These are phyloP conservation scores for Caryopteris hybrid DNA, from an alignment of 305 asterid genomes.

Conservation along the genomic window DNA sequence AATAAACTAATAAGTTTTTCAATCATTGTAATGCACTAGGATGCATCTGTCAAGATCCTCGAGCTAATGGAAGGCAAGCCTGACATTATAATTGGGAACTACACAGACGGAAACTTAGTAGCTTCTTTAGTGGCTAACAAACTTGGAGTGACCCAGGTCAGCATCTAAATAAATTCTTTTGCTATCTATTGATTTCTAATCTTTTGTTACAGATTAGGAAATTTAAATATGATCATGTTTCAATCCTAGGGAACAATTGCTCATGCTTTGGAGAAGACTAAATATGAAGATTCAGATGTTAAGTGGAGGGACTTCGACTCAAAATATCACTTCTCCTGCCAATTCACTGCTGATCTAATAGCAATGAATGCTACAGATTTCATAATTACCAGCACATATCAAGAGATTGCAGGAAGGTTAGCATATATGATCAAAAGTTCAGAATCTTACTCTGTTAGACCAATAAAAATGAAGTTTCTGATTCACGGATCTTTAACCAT, in stretches of 20 bases:
- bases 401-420: conserved; percentile 84
- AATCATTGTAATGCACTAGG: conserved; percentile 33
- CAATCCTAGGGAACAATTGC: conserved; percentile 64
- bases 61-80: conserved; percentile 71
- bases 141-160: conserved; percentile 68
- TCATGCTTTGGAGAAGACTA: conserved; percentile 78
- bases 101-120: conserved; percentile 72
- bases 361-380: conserved; percentile 79
- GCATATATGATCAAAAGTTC: not conserved
- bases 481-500: conserved; percentile 16
- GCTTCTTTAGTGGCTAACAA: conserved; percentile 63
- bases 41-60: conserved; percentile 56
- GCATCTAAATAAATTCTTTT: not conserved
- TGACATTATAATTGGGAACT: conserved; percentile 70
- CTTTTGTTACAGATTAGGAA: not conserved
- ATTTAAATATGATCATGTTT: conserved; percentile 8
- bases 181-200: not conserved
- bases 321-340: conserved; percentile 73
- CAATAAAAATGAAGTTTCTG: conserved; percentile 5
- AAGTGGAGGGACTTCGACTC: conserved; percentile 54
- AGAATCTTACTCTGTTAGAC: not conserved
- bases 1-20: not conserved
- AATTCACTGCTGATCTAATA: conserved; percentile 65
- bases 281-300: conserved; percentile 68
- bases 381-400: conserved; percentile 69